phyloP scores from a whole-genome alignment of 208 protist species.

The Blastocrithidia nonstop region DNA sequence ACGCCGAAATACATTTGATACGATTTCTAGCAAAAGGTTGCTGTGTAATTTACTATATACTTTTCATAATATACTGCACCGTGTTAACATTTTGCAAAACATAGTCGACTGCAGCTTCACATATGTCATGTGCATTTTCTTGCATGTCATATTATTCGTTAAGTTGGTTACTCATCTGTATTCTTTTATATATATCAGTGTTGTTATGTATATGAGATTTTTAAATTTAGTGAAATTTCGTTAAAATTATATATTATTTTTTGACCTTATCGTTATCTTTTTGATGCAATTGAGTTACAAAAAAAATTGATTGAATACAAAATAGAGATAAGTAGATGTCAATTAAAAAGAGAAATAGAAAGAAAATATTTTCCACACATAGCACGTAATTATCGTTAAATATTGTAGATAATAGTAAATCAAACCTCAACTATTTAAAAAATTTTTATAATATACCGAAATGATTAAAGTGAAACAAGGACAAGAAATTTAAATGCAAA shows the following conservation, averaged over 20 bases:
- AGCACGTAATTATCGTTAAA: neutral
- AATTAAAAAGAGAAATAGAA: slow-evolving; percentile 3
- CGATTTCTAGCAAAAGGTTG: slow-evolving; percentile 35
- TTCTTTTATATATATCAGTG: slow-evolving; percentile 3
- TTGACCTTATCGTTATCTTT: too few species aligned
- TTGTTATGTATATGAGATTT: slow-evolving; percentile 2
- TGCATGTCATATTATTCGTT: neutral
- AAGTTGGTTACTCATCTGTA: neutral
- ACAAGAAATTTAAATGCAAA: neutral
- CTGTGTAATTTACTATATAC: slow-evolving; percentile 49
- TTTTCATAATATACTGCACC: slow-evolving; percentile 67
- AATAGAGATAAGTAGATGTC: slow-evolving; percentile 6
- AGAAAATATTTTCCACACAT: too few species aligned
- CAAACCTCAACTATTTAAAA: neutral
- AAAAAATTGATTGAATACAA: neutral
- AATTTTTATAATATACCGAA: slow-evolving; percentile 2
- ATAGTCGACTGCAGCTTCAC: slow-evolving; percentile 49
- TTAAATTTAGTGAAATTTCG: too few species aligned
- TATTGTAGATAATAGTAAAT: neutral
- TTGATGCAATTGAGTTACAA: too few species aligned
- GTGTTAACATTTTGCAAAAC: slow-evolving; percentile 66
- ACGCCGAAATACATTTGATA: slow-evolving; percentile 50
- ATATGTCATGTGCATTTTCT: slow-evolving; percentile 30
- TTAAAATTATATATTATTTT: too few species aligned
- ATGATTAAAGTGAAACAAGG: slow-evolving; percentile 1